A percentile compares a stretch with the other conserved stretches of the same genome.
Conservation (phyloP, 2,329 filamentous ascomycete genomes). For the Didymella keratinophila region DNA sequence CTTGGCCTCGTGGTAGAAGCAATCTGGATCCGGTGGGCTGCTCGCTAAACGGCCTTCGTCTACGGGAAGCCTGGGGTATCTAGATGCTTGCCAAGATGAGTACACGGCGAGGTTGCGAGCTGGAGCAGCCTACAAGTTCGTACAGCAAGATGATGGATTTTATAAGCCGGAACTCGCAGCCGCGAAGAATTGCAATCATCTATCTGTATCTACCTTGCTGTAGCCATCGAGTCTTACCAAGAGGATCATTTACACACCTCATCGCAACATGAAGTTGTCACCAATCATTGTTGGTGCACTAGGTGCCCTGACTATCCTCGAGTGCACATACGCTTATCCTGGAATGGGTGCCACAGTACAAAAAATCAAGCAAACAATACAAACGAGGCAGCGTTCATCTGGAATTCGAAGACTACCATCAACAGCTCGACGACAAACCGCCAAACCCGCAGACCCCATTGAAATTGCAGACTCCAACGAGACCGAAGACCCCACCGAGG, state of each 20-base stretch:
- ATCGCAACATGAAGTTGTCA: constrained; percentile 28
- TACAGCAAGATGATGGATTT: neutral
- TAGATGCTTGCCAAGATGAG: constrained; percentile 8
- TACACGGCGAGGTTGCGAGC: constrained; percentile 13
- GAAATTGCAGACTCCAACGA: neutral
- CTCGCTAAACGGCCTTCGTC: neutral
- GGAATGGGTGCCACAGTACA: constrained; percentile 25
- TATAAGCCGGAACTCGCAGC: neutral
- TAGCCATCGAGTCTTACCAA: neutral
- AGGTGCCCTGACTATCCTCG: constrained; percentile 24
- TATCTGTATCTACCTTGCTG: no score
- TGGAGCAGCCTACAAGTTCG: constrained; percentile 9
- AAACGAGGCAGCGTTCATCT: neutral
- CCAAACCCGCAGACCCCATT: neutral
- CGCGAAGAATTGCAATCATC: neutral
- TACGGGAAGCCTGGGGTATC: constrained; percentile 1
- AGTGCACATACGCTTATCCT: constrained; percentile 27
- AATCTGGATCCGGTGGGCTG: neutral
- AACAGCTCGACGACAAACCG: neutral
- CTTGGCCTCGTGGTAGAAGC: constrained; percentile 5
- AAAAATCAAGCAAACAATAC: constrained; percentile 12
- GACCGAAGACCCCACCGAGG: constrained; percentile 2
- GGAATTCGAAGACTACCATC: constrained; percentile 5
- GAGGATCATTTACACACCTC: neutral
- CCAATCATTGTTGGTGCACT: constrained; percentile 22